Evolutionary conservation across 441 rosid genomes (phyloP), one percentile per base, ranked within the genome.

Genomic region (Populus tomentosa): DNA sequence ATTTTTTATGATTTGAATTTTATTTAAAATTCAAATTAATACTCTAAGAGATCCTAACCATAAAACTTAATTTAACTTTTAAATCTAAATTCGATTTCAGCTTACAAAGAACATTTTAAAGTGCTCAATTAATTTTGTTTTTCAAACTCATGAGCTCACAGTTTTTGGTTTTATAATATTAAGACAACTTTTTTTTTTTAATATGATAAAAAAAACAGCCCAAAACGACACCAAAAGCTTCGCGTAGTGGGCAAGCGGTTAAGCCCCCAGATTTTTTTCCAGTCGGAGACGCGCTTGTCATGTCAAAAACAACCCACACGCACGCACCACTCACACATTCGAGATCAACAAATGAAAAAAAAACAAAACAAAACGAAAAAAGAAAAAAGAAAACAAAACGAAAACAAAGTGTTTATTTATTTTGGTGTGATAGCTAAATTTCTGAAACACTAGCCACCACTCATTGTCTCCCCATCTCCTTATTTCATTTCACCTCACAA

Each of bases 361-460:
- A 13, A 4, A 46, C 13, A 14, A 50, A 14, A 2, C 1, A 10
- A 2, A 10, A 40, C 0, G 1, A 35, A 0, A 14, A 10, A 46
- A 0, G 0, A 2, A 13, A 46, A 46, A 13, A 4, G n/a, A n/a
- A 46, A 46, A 46, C 6, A 42, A 42, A 46, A 38, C 42, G 42
- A 14, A 50, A 18, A 53, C 61, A 18, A 9, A 63, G 67, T 23
- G 30, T 63, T 8, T 63, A n/a, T 21, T 63, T 63, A 9, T 62
- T 62, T 10, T 63, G 26, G 67, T 10, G 30, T 62, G 21, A n/a
- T 74, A 42, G 79, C 80, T 72, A 38, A 69, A 53, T 61, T 65
- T 61, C 14, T 62, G 26, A 75, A 75, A 36, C 83, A 7, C 77
- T 83, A 40, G 78, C 70, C 83, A 76, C 92, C 89, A 84, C 87